These are phyloP conservation scores for Triticum monococcum DNA, from an alignment of 176 grass and related monocot species.

Conservation along the genomic window DNA sequence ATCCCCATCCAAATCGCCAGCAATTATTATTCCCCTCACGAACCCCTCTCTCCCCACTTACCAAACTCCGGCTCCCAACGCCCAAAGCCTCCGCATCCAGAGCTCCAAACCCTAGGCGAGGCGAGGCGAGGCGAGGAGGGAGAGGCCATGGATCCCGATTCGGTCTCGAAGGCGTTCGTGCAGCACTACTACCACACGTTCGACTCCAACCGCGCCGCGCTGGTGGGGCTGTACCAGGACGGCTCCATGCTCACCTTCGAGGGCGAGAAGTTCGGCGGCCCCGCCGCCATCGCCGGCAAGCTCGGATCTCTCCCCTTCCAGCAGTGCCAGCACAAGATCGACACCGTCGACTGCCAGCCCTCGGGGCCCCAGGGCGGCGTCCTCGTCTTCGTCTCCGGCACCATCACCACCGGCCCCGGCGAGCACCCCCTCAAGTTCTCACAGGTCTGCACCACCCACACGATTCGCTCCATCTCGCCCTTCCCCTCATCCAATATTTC, in stretches of 20 bases:
- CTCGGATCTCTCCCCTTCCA: slow-evolving; percentile 65
- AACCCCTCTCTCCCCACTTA: neutral
- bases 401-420: slow-evolving; percentile 47
- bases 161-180: slow-evolving; percentile 84
- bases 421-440: slow-evolving; percentile 78
- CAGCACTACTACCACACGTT: slow-evolving; percentile 85
- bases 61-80: neutral
- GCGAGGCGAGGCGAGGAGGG: neutral
- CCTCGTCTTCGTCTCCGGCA: slow-evolving; percentile 83
- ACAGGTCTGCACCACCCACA: slow-evolving; percentile 41
- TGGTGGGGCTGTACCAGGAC: slow-evolving; percentile 72
- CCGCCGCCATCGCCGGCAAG: slow-evolving; percentile 54
- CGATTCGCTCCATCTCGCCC: neutral
- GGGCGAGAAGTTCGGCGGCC: slow-evolving; percentile 52
- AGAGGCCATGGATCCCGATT: slow-evolving; percentile 61
- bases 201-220: slow-evolving; percentile 62
- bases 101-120: slow-evolving; percentile 47
- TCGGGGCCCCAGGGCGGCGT: slow-evolving; percentile 73
- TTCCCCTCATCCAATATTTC: too few species aligned
- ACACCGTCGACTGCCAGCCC: slow-evolving; percentile 82
- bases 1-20: neutral
- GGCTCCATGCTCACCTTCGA: slow-evolving; percentile 88
- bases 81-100: neutral
- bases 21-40: neutral
- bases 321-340: slow-evolving; percentile 60